phyloP scores from a whole-genome alignment of 441 rosid species.

The Croton laevigatus region DNA sequence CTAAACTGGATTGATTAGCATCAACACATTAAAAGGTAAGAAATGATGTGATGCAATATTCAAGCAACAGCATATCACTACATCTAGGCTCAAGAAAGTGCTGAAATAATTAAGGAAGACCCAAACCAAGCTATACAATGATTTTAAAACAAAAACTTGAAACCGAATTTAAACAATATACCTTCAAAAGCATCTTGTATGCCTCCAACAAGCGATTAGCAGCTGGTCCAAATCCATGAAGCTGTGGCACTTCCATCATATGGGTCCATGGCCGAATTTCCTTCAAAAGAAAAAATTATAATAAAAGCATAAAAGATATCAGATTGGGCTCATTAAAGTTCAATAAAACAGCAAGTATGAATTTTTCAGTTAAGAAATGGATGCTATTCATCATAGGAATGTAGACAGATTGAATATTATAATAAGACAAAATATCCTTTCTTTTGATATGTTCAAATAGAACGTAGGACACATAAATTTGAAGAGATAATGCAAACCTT shows the following conservation, averaged over 20 bases:
- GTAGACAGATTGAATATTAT: neutral
- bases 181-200: constrained; percentile 96
- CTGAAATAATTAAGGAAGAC: neutral
- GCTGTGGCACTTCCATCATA: constrained; percentile 99
- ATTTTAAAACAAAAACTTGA: neutral
- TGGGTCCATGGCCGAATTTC: constrained; percentile 99
- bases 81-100: neutral
- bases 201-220: constrained; percentile 97
- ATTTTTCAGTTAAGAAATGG: neutral
- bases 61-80: neutral
- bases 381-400: neutral
- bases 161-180: constrained; percentile 22
- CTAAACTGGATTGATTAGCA: neutral
- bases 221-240: constrained; percentile 99
- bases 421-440: neutral
- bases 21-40: neutral
- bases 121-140: neutral
- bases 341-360: neutral
- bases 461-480: neutral
- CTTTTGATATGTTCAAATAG: neutral
- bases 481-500: constrained; percentile 45
- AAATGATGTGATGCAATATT: neutral
- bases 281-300: constrained; percentile 30
- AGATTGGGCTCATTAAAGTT: constrained; percentile 2
- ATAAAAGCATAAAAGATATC: constrained; percentile 9